A percentile compares a stretch with the other conserved stretches of the same genome.
Evolutionary conservation across 129 eudicot species (phyloP).

Genomic region (Flaveria robusta): DNA sequence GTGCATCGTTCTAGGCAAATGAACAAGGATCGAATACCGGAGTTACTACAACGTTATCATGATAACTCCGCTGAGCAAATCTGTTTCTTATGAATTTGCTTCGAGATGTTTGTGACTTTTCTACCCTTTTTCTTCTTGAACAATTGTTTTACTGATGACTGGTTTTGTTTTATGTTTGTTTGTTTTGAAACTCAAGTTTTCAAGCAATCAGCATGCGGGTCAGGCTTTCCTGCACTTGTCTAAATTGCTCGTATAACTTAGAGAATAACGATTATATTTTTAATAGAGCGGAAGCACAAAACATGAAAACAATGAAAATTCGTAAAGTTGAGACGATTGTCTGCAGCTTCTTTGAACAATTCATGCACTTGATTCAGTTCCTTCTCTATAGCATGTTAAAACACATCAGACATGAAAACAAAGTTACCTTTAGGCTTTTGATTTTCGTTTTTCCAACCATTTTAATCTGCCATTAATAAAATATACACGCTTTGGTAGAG

Average conservation of each 20-base stretch:
- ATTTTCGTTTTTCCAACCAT: background rate
- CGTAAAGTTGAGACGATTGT: conserved; percentile 80
- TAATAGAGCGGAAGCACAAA: background rate
- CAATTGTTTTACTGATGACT: background rate
- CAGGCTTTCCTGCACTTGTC: background rate
- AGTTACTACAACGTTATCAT: background rate
- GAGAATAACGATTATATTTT: background rate
- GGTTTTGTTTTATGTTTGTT: background rate
- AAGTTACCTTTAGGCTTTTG: background rate
- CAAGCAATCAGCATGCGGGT: background rate
- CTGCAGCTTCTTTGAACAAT: conserved; percentile 77
- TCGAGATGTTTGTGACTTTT: conserved; percentile 10
- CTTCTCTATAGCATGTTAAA: conserved; percentile 44
- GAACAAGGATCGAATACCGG: conserved; percentile 6
- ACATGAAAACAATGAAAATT: background rate
- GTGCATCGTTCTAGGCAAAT: background rate
- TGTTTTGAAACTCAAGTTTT: conserved; percentile 13
- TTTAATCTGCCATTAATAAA: background rate
- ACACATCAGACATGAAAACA: background rate
- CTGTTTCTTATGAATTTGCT: conserved; percentile 6
- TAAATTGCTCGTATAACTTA: background rate
- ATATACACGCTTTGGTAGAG: too few species aligned
- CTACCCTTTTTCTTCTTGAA: background rate
- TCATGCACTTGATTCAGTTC: conserved; percentile 86
- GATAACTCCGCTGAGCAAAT: background rate